Percentiles rank a stretch among this genome's conserved stretches.
These are phyloP conservation scores for Sisymbrium irio DNA, from an alignment of 345 rosid species.

Conservation along the genomic window DNA sequence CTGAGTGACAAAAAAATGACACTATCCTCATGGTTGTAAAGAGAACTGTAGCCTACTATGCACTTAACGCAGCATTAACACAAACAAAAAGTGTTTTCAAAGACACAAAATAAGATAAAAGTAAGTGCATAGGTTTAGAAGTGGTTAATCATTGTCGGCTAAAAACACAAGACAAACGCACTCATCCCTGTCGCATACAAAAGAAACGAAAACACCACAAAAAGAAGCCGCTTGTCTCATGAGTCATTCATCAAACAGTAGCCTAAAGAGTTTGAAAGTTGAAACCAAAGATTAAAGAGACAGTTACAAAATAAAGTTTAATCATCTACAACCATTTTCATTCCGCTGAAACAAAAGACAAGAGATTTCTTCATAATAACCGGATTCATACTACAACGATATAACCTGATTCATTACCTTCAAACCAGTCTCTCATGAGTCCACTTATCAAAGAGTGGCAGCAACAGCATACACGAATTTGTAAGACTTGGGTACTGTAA, in stretches of 20 bases:
- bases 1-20: too few relatives aligned
- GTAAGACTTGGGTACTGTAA: slow-evolving; percentile 42
- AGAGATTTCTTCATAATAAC: background rate
- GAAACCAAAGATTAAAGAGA: background rate
- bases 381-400: too few relatives aligned
- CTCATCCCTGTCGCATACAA: background rate
- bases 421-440: too few relatives aligned
- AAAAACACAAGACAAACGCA: background rate
- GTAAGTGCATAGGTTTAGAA: background rate
- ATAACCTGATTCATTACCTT: too few relatives aligned
- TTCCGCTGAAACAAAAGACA: background rate
- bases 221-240: background rate
- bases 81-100: background rate
- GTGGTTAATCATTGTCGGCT: background rate
- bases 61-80: too few relatives aligned
- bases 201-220: background rate
- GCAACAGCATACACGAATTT: slow-evolving; percentile 47
- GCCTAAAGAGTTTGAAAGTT: background rate
- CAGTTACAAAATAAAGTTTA: background rate
- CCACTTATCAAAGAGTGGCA: slow-evolving; percentile 26
- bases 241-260: background rate
- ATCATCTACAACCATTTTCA: background rate
- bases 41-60: background rate
- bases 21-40: background rate
- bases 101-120: background rate